phyloP scores from a whole-genome alignment of 176 grass and related monocot species.

The Raddia distichophylla region DNA sequence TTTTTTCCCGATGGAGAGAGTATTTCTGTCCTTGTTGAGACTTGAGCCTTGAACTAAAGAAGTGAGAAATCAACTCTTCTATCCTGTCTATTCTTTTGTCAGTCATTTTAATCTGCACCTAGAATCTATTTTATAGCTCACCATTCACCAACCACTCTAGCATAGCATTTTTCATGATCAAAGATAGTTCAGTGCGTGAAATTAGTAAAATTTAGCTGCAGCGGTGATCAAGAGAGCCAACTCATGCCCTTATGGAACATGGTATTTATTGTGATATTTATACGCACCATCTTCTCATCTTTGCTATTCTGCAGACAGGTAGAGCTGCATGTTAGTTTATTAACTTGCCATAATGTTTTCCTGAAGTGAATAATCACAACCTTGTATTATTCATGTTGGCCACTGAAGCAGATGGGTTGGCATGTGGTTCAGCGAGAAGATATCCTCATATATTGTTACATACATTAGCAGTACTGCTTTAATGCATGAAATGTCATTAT shows the following conservation, averaged over 20 bases:
- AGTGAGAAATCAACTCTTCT: neutral
- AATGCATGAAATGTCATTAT: slow-evolving; percentile 13
- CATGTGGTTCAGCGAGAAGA: slow-evolving; percentile 10
- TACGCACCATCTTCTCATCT: slow-evolving; percentile 2
- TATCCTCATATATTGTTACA: slow-evolving; percentile 8
- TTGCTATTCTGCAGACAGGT: neutral
- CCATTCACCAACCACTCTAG: neutral
- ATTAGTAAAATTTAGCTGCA: neutral
- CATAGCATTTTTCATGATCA: neutral
- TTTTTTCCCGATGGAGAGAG: neutral
- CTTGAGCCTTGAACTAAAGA: neutral
- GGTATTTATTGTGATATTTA: slow-evolving; percentile 38
- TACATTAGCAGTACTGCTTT: slow-evolving; percentile 6
- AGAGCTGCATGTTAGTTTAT: slow-evolving; percentile 39
- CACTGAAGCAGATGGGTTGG: slow-evolving; percentile 34
- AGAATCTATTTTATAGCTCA: neutral
- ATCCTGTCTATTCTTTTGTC: neutral
- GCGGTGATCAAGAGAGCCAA: neutral
- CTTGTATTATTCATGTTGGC: slow-evolving; percentile 40
- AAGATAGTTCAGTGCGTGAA: neutral
- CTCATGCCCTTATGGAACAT: neutral
- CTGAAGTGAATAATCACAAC: neutral
- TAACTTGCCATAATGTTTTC: slow-evolving; percentile 37
- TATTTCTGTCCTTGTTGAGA: neutral
- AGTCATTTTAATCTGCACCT: neutral